These are phyloP conservation scores for Pleurotus giganteus DNA, from an alignment of 768 basidiomycete genomes.

Conservation along the genomic window DNA sequence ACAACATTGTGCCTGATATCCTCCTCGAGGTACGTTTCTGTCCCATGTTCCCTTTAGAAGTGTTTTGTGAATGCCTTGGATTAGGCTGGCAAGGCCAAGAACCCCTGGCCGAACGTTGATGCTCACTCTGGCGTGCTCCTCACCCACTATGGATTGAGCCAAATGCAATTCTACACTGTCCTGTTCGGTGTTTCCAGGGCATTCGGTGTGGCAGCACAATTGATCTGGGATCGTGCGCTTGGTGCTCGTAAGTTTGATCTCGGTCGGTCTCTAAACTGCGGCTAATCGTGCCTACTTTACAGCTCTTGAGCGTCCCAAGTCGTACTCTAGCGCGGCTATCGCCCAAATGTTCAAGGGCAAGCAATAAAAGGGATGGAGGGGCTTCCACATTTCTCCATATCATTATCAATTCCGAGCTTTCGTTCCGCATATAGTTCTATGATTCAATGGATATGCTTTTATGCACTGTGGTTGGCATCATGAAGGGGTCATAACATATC, in stretches of 20 bases:
- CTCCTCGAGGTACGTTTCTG: constrained; percentile 63
- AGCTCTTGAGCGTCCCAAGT: constrained; percentile 91
- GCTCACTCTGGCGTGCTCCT: constrained; percentile 92
- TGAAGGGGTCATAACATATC: background rate
- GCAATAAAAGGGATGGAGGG: constrained; percentile 10
- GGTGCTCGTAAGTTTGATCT: constrained; percentile 69
- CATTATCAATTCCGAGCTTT: background rate
- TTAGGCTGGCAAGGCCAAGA: constrained; percentile 88
- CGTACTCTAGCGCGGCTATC: constrained; percentile 80
- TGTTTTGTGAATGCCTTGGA: constrained; percentile 6
- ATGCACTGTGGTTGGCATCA: too few species aligned
- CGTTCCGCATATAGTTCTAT: background rate
- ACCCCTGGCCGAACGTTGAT: constrained; percentile 97
- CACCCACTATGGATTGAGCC: constrained; percentile 79
- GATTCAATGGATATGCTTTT: background rate
- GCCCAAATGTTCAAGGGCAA: constrained; percentile 74
- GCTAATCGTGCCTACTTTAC: too few species aligned
- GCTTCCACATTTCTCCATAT: constrained; percentile 11
- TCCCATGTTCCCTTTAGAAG: background rate
- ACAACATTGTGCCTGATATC: constrained; percentile 85
- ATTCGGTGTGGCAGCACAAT: constrained; percentile 84
- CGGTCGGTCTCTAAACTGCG: too few species aligned
- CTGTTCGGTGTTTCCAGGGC: constrained; percentile 96
- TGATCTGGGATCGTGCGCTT: constrained; percentile 92
- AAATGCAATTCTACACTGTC: constrained; percentile 98